phyloP scores from a whole-genome alignment of 225 moss, liverwort and hornwort species.

The Pseudisothecium myosuroides region DNA sequence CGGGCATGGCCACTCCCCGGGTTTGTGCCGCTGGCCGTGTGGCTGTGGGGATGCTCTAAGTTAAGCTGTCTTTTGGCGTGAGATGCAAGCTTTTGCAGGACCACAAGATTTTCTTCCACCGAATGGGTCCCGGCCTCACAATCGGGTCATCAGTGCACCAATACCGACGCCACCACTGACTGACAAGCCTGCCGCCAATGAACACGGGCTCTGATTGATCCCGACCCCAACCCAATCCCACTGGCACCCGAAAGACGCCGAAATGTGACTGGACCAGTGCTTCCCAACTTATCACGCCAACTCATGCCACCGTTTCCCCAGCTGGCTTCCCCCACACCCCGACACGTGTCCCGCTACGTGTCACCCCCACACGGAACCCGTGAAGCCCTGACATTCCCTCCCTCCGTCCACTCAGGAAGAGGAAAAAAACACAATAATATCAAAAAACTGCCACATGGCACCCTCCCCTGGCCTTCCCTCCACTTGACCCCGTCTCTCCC shows the following conservation, averaged over 20 bases:
- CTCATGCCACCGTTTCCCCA: neutral
- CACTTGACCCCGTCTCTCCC: neutral
- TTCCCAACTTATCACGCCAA: neutral
- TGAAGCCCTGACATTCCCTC: neutral
- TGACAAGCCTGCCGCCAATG: no score
- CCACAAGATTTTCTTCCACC: neutral
- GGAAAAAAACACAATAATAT: neutral
- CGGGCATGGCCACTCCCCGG: no score
- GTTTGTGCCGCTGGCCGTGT: no score
- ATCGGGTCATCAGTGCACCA: no score
- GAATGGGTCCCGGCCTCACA: no score
- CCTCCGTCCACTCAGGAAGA: neutral
- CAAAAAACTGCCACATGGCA: neutral
- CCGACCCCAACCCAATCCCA: neutral
- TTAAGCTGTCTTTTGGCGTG: no score
- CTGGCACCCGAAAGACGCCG: neutral
- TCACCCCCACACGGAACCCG: neutral
- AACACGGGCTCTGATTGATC: neutral
- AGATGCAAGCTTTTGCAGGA: no score
- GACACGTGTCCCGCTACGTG: conserved; percentile 15
- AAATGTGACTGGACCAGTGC: neutral
- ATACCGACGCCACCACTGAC: neutral
- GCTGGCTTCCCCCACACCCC: accelerated
- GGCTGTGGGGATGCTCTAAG: no score
- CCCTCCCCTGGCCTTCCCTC: neutral